Percentiles rank a stretch among this genome's conserved stretches.
Evolutionary conservation across 148 eudicot species (phyloP).

Genomic region (Rhododendron williamsianum): DNA sequence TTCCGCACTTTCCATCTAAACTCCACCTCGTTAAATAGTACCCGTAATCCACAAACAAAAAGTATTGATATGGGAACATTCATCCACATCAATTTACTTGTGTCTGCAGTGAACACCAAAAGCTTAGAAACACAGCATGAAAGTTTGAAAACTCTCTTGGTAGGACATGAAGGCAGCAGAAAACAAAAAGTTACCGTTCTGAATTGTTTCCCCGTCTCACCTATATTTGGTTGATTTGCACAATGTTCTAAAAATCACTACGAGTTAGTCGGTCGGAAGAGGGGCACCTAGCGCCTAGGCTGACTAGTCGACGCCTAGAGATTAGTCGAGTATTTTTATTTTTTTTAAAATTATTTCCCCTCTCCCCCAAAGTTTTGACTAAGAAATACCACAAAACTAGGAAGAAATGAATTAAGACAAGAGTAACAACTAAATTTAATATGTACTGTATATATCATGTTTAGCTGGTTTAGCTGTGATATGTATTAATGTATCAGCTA

Average conservation of each 20-base stretch:
- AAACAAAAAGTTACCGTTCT: neutral
- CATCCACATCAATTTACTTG: conserved; percentile 99
- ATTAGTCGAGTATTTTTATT: neutral
- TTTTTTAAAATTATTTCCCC: neutral
- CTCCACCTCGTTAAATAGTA: conserved; percentile 64
- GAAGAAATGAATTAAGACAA: neutral
- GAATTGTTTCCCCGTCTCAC: neutral
- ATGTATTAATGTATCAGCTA: neutral
- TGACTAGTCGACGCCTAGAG: neutral
- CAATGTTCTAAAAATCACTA: neutral
- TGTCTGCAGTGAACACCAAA: conserved; percentile 48
- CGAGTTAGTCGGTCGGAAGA: neutral
- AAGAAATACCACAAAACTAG: neutral
- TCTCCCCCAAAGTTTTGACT: neutral
- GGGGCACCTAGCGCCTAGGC: neutral
- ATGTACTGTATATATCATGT: neutral
- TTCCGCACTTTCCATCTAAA: conserved; percentile 58
- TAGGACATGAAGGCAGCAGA: neutral
- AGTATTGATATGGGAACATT: conserved; percentile 77
- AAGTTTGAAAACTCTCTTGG: neutral
- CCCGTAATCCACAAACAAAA: conserved; percentile 49
- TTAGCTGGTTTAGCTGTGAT: neutral
- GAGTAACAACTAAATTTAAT: neutral
- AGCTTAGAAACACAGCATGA: neutral
- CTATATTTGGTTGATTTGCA: neutral